These are phyloP conservation scores for Amylocystis lapponica DNA, from an alignment of 768 basidiomycete genomes.

Conservation along the genomic window DNA sequence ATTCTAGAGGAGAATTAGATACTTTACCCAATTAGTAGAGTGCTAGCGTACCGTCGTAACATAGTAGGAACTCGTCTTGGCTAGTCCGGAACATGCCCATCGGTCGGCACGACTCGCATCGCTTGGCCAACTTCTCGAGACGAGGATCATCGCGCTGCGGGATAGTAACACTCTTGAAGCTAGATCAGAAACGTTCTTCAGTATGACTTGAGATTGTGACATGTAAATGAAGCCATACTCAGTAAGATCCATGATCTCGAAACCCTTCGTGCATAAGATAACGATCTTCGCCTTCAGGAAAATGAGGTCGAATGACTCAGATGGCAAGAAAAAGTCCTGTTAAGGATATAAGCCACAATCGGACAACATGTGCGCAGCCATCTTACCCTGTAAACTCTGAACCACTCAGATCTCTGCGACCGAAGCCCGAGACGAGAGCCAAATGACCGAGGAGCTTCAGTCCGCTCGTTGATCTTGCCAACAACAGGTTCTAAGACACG, in stretches of 20 bases:
- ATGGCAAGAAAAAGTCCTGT: constrained; percentile 87
- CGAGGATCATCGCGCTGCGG: constrained; percentile 72
- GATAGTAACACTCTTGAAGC: constrained; percentile 85
- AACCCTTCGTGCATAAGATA: constrained; percentile 89
- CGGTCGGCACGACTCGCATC: constrained; percentile 76
- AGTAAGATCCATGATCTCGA: constrained; percentile 95
- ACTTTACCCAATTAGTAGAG: background rate
- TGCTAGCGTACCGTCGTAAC: constrained; percentile 66
- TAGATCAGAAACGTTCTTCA: constrained; percentile 24
- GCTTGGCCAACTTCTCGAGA: constrained; percentile 64
- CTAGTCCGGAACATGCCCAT: constrained; percentile 87
- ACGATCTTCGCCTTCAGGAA: constrained; percentile 94
- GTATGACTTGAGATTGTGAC: background rate
- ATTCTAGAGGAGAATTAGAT: constrained; percentile 42
- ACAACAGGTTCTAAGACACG: constrained; percentile 96
- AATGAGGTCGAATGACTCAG: constrained; percentile 84
- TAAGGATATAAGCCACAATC: background rate
- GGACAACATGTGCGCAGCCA: background rate
- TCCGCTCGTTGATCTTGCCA: constrained; percentile 77
- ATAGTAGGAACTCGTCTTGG: constrained; percentile 85
- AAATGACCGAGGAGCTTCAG: constrained; percentile 63
- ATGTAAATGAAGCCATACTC: constrained; percentile 54
- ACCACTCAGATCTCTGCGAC: constrained; percentile 86
- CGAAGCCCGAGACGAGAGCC: constrained; percentile 73
- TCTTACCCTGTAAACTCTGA: constrained; percentile 78